Evolutionary conservation across 2,329 filamentous ascomycete species (phyloP), one percentile per base, ranked within the genome.

Genomic region (Aureobasidium sp.): DNA sequence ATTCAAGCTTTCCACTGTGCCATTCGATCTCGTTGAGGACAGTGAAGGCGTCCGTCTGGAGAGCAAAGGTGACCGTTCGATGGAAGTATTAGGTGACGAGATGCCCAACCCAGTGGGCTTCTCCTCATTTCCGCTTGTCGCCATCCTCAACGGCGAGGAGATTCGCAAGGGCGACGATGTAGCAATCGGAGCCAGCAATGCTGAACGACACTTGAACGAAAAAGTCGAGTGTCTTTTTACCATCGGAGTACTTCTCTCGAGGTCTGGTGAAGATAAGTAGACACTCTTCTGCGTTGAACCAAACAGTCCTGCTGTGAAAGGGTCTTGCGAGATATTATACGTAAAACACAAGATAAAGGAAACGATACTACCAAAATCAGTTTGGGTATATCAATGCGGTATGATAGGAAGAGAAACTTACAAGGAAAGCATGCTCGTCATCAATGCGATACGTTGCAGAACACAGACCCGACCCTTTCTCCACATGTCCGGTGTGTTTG

Each of bases 141-240:
- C 30, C 32, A 3, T 12, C 2, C 41, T 27, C 16, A 48, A 7
- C 3, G 44, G 44, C 4, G 44, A 35, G 2, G 44, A 37, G 11
- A 48, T 49, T 11, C 16, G 24, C 7, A 49, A n/a, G 4, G 45
- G 45, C n/a, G 45, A 49, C 12, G 45, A 49, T 11, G 16, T 21
- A 17, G 24, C 16, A 11, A 49, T 49, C 11, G 34, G 45, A 10
- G 45, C 27, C 21, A 39, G 32, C 17, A 39, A n/a, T 25, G 11
- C 22, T 11, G 45, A 49, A 24, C 45, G 45, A 12, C 45, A 49
- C 22, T 49, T 49, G 34, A 49, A 49, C 4, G 45, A 49, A 16
- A 49, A 24, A 17, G 34, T 49, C 14, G 45, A 49, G 3, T 21
- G 22, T 6, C 45, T 27, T 7, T 17, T 38, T 3, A 49, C 24